A percentile compares a stretch with the other conserved stretches of the same genome.
phyloP scores from a whole-genome alignment of 106 monocot genomes.

The Hemerocallis citrina region DNA sequence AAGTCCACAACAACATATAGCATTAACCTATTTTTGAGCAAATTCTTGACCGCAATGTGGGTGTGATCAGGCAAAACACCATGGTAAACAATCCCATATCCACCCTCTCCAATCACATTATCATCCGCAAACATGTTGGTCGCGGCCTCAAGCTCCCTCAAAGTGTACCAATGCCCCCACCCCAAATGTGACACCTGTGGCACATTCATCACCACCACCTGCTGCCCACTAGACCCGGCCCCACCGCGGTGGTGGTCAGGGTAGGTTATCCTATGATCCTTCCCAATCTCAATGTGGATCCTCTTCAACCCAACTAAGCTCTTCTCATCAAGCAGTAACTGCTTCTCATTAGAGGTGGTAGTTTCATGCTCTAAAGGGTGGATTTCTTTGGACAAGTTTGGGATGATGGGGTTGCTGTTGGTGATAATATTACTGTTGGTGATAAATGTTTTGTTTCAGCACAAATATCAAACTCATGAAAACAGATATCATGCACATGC shows the following conservation, averaged over 20 bases:
- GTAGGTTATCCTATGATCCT: too few species aligned
- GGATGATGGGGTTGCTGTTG: conserved; percentile 25
- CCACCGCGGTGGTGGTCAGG: too few species aligned
- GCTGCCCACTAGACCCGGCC: conserved; percentile 2
- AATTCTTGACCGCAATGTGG: conserved; percentile 43
- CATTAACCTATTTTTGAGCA: conserved; percentile 53
- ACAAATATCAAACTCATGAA: too few species aligned
- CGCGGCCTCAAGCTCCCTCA: conserved; percentile 46
- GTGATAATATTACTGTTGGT: too few species aligned
- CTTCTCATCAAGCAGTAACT: conserved; percentile 14
- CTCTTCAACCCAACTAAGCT: too few species aligned
- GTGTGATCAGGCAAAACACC: conserved; percentile 33
- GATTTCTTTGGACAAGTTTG: too few species aligned
- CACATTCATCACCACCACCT: too few species aligned
- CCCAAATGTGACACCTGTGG: conserved; percentile 30
- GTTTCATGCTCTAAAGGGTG: too few species aligned
- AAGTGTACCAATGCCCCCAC: conserved; percentile 46
- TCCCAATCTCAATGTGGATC: too few species aligned
- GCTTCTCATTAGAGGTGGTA: too few species aligned
- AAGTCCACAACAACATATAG: background rate
- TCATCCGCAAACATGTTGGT: conserved; percentile 36
- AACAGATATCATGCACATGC: too few species aligned
- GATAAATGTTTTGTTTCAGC: too few species aligned
- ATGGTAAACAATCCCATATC: conserved; percentile 53
- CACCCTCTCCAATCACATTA: conserved; percentile 59